Conservation (phyloP, 495 filamentous ascomycete species). For the Xylaria palmicola region DNA sequence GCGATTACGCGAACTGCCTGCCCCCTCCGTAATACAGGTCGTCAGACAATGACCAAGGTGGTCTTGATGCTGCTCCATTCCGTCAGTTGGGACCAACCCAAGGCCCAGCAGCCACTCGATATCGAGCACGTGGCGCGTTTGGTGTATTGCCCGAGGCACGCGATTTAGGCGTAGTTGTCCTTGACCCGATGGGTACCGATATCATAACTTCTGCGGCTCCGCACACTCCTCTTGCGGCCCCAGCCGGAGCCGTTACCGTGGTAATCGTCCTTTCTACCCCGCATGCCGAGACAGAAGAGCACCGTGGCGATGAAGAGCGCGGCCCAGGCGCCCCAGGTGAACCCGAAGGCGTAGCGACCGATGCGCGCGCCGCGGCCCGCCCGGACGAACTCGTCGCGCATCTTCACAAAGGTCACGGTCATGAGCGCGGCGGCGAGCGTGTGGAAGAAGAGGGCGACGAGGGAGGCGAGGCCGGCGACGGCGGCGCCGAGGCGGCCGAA, state of each 20-base stretch:
- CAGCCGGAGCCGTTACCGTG: conserved; percentile 25
- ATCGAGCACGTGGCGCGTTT: neutral
- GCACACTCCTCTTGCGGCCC: conserved; percentile 35
- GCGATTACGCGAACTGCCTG: too few relatives aligned
- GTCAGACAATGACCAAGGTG: too few relatives aligned
- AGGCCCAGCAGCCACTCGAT: neutral
- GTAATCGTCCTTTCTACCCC: conserved; percentile 9
- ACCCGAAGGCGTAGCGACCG: conserved; percentile 74
- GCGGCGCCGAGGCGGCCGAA: conserved; percentile 49
- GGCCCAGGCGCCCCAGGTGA: conserved; percentile 78
- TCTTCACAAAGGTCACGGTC: conserved; percentile 67
- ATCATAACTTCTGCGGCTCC: conserved; percentile 45
- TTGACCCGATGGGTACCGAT: conserved; percentile 56
- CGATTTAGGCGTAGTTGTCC: conserved; percentile 61
- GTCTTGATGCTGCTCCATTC: neutral
- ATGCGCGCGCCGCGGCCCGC: conserved; percentile 59
- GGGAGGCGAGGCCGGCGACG: conserved; percentile 38
- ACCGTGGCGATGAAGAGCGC: conserved; percentile 69
- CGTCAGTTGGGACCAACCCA: too few relatives aligned
- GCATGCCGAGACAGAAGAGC: conserved; percentile 62
- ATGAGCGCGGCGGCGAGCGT: conserved; percentile 50
- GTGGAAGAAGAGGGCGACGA: conserved; percentile 44
- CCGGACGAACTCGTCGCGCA: conserved; percentile 65
- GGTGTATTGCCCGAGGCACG: neutral
- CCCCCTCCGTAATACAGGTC: neutral